Evolutionary conservation across 2,329 filamentous ascomycete species (phyloP).

Genomic region (Xylariaceae sp.): DNA sequence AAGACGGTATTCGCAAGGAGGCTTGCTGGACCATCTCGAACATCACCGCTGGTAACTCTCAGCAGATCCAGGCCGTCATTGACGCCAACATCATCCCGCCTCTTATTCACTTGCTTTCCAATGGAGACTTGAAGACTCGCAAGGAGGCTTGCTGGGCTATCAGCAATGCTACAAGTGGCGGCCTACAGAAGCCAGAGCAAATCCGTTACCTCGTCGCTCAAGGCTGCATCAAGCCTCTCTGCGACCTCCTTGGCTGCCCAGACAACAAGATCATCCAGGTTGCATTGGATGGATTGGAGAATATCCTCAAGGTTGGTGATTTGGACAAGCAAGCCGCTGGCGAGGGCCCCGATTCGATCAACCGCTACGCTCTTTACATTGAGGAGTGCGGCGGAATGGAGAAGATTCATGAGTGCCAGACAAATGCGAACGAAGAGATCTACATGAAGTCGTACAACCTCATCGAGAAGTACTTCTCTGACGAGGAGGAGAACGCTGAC

Average conservation of each 20-base stretch:
- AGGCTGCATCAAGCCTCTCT: conserved; percentile 95
- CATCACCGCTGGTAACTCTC: conserved; percentile 95
- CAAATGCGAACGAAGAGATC: conserved; percentile 99
- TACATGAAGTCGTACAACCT: conserved; percentile 99
- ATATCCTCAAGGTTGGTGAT: conserved; percentile 98
- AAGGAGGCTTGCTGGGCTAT: conserved; percentile 99
- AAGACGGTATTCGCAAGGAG: conserved; percentile 98
- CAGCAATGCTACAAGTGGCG: conserved; percentile 94
- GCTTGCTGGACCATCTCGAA: conserved; percentile 99
- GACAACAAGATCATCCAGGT: conserved; percentile 99
- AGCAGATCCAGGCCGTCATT: conserved; percentile 93
- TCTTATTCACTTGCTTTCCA: conserved; percentile 89
- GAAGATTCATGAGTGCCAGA: conserved; percentile 99
- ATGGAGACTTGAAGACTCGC: conserved; percentile 97
- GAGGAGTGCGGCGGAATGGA: conserved; percentile 99
- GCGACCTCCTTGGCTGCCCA: conserved; percentile 89
- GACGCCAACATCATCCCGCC: conserved; percentile 96
- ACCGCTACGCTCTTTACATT: conserved; percentile 95
- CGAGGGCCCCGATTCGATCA: conserved; percentile 72
- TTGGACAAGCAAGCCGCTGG: conserved; percentile 91
- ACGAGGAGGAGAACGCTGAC: conserved; percentile 91
- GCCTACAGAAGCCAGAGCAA: conserved; percentile 97
- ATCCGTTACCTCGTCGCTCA: conserved; percentile 90
- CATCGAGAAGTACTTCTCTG: conserved; percentile 99
- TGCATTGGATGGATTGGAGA: conserved; percentile 93